Base-by-base conservation (phyloP, 2,329 filamentous ascomycete genomes). In the Lecanicillium sp. region DNA sequence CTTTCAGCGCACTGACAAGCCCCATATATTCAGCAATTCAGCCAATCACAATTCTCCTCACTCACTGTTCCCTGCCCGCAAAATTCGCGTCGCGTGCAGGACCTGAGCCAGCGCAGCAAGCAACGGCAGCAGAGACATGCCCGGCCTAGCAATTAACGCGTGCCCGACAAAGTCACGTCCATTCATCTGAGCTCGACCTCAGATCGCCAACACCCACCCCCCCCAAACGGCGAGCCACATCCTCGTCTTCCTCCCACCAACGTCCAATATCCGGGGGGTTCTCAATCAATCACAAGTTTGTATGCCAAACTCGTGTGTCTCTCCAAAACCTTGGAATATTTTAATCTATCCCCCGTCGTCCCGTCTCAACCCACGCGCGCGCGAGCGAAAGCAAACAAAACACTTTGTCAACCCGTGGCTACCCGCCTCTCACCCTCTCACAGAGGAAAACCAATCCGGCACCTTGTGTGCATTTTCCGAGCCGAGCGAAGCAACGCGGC, bases 71-170 rank as follows among this genome's bases (percentile, higher is more conserved):
- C 23, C 3, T 17, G 9, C 23, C 24, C 33, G 24, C 26, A 39
- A 35, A 47, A 40, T 26, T 47, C 44, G 44, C 44, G 44, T 47
- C 44, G 44, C 44, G 44, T 41, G 37, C 30, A 20, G 19, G 15
- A 21, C 32, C 27, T 8, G 14, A 14, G 14, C 27, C 32, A 35
- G 32, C 8, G 32, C 14, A 45, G 14, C 29, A 29, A 20, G n/a
- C 39, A 41, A 20, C 15, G 5, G 30, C 5, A 19, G 7, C 17
- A 38, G 3, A 19, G 33, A 36, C 15, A 38, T 14, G 17, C 11
- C 11, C 17, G 10, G 30, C 42, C 33, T 23, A 30, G 42, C 37
- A 47, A 47, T 47, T 40, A 47, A 47, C 44, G 44, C 44, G 44
- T 40, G 24, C 19, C 32, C 12, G 27, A 8, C 44, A 23, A 32